phyloP scores from a whole-genome alignment of 2,329 filamentous ascomycete species.

The Hypoxylon sp. region DNA sequence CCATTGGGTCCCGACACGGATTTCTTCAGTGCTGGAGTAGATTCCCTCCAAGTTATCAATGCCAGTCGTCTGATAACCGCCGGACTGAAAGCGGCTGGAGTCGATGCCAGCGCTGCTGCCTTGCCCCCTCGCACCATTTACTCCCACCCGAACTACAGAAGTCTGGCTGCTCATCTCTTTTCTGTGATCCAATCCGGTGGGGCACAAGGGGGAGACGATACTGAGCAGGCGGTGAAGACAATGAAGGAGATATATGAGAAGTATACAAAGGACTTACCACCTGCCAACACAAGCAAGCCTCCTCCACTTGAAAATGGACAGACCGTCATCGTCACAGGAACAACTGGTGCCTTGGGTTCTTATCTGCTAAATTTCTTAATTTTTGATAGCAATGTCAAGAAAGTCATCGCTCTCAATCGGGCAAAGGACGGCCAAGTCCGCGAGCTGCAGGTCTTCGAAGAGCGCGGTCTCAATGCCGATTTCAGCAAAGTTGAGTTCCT shows the following conservation, averaged over 20 bases:
- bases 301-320: conserved; percentile 38
- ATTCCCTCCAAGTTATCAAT: conserved; percentile 57
- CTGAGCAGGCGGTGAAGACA: conserved; percentile 9
- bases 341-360: conserved; percentile 62
- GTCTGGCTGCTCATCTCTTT: conserved; percentile 53
- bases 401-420: conserved; percentile 65
- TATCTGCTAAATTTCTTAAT: conserved; percentile 59
- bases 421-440: conserved; percentile 54
- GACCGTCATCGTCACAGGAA: conserved; percentile 61
- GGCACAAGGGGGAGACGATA: conserved; percentile 23
- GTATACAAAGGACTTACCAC: conserved; percentile 46
- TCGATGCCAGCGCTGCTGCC: conserved; percentile 52
- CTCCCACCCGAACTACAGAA: conserved; percentile 53
- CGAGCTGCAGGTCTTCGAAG: conserved; percentile 51
- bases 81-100: conserved; percentile 49
- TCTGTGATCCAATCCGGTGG: conserved; percentile 41
- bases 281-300: conserved; percentile 46
- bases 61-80: conserved; percentile 52
- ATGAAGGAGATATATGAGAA: conserved; percentile 45
- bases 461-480: conserved; percentile 56
- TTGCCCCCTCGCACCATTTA: conserved; percentile 57
- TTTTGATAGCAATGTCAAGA: conserved; percentile 52
- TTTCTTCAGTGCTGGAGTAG: conserved; percentile 52
- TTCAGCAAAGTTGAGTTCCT: conserved; percentile 61
- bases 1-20: conserved; percentile 44